phyloP scores from a whole-genome alignment of 73 alveolate species.

The Paramecium caudatum region DNA sequence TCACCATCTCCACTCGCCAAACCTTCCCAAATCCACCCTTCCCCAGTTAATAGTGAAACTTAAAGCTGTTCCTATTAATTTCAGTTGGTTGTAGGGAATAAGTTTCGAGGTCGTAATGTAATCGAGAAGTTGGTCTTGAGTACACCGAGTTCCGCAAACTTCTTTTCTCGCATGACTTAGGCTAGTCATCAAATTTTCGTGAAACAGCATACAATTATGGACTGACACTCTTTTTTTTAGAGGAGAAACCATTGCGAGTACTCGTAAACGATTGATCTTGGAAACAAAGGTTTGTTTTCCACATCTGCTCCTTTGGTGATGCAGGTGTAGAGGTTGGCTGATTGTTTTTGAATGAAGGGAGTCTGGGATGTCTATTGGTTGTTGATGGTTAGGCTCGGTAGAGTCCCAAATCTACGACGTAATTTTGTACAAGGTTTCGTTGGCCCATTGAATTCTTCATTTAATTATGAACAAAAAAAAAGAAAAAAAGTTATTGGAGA shows the following conservation, averaged over 20 bases:
- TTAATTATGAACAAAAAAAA: not conserved
- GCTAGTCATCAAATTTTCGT: constrained; percentile 35
- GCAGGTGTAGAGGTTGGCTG: constrained; percentile 29
- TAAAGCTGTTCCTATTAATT: constrained; percentile 43
- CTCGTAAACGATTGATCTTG: not conserved
- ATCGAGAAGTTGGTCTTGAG: not conserved
- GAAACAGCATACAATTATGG: not conserved
- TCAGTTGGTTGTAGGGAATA: not conserved
- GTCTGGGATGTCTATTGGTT: not conserved
- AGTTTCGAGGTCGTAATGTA: not conserved
- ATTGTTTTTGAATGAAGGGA: not conserved
- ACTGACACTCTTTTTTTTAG: not conserved
- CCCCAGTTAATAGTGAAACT: constrained; percentile 59
- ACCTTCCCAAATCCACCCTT: constrained; percentile 78
- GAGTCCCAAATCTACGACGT: not conserved
- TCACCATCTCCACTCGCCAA: constrained; percentile 86
- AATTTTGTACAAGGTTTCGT: constrained; percentile 8
- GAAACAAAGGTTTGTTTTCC: constrained; percentile 21
- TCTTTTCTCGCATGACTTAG: not conserved
- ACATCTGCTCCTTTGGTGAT: constrained; percentile 40
- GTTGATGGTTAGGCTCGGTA: not conserved
- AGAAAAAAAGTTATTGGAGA: not conserved
- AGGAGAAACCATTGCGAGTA: not conserved
- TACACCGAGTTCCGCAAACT: not conserved
- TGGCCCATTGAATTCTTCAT: constrained; percentile 33